Base-by-base conservation (phyloP, 352 stramenopile genomes). In the Phytopythium montanum region DNA sequence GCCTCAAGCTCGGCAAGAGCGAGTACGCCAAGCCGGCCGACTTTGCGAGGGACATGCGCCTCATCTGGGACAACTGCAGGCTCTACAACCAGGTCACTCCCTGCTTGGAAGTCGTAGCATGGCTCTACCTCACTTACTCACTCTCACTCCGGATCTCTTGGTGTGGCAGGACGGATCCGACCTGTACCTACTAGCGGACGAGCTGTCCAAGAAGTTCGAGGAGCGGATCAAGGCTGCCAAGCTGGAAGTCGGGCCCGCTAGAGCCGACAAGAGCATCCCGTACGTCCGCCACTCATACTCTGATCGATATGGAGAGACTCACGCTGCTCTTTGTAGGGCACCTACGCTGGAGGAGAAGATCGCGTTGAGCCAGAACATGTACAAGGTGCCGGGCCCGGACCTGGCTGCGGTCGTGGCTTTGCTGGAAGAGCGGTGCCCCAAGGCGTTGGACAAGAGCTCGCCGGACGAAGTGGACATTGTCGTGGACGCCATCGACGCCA, bases 381-480 rank as follows among this genome's bases (percentile, higher is more conserved):
- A 96, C 81, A 92, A 94, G 69, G 62, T 97, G 25, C 59, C 78
- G 23, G 66, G 60, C 44, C 82, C 92, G 28, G 87, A 96, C 29
- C 71, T 97, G 0, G 73, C 71, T 14, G 68, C 69, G n/a, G 62
- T 97, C 54, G 76, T 97, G 33, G 70, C 92, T 48, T 73, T 93
- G 60, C 73, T 97, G 45, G 76, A 95, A 16, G 83, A 95, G 49
- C 82, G 90, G 39, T 96, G 87, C 31, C 85, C 88, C 9, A 93
- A 93, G 62, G 76, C 82, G 46, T 65, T 97, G 33, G 83, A 95
- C 59, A 94, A 92, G 81, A 92, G 76, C 48, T 90, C 87, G 14
- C 77, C 85, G 8, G 89, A 97, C 56, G 86, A 96, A 59, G 56
- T 97, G 45, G 89, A 97, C 42, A 91, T 97, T 59, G 77, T 95